Conservation (phyloP, 129 eudicot genomes). For the Arctium minus region DNA sequence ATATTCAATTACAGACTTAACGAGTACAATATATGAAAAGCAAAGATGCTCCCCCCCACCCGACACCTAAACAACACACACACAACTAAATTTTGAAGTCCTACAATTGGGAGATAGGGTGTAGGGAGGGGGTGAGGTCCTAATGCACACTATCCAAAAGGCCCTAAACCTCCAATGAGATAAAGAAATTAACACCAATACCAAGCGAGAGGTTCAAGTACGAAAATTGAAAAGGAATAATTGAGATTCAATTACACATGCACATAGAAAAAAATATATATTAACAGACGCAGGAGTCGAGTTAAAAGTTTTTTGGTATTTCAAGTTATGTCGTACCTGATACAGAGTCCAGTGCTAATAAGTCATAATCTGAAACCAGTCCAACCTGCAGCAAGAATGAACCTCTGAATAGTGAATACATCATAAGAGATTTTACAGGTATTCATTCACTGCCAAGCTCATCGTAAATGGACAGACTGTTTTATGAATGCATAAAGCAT, state of each 20-base stretch:
- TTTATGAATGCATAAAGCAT: conserved; percentile 1
- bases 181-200: not conserved
- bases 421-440: not conserved
- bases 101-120: too few species aligned
- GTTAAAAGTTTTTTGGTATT: not conserved
- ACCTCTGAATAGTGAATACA: conserved; percentile 1
- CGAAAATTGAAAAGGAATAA: not conserved
- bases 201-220: conserved; percentile 2
- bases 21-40: too few species aligned
- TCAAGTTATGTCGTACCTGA: conserved; percentile 51
- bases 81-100: too few species aligned
- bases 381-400: conserved; percentile 71
- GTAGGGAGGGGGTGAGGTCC: too few species aligned
- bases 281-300: not conserved
- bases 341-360: conserved; percentile 85
- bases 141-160: not conserved
- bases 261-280: not conserved
- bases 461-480: not conserved
- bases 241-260: not conserved
- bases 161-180: not conserved
- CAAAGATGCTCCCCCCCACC: too few species aligned
- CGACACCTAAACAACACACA: too few species aligned
- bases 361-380: conserved; percentile 93
- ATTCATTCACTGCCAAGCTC: not conserved
- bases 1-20: too few species aligned